These are phyloP conservation scores for Aureobasidium sp. DNA, from an alignment of 2,329 filamentous ascomycete genomes.

Conservation along the genomic window DNA sequence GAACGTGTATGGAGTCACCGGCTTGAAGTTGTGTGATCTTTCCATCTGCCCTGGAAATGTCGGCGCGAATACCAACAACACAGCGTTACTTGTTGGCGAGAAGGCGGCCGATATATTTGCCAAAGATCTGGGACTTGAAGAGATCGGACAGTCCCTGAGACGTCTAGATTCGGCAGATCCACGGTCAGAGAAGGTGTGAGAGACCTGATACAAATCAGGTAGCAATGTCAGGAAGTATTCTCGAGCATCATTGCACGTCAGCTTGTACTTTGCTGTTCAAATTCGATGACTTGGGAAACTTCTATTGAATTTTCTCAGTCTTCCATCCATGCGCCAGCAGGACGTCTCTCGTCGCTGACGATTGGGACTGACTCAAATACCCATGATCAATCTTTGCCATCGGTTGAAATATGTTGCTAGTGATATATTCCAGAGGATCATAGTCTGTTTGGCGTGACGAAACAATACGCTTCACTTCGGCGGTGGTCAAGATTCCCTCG, in stretches of 20 bases:
- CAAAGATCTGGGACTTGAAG: slow-evolving; percentile 31
- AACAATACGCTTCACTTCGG: too few relatives aligned
- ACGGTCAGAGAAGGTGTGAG: not conserved
- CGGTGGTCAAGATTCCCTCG: too few relatives aligned
- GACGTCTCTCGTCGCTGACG: too few relatives aligned
- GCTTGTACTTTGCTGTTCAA: too few relatives aligned
- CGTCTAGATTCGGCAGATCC: not conserved
- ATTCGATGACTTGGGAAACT: too few relatives aligned
- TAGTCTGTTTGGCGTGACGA: too few relatives aligned
- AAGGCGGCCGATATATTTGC: slow-evolving; percentile 37
- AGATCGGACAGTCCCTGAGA: not conserved
- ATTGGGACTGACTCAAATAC: too few relatives aligned
- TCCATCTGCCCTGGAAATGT: slow-evolving; percentile 37
- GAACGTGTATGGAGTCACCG: slow-evolving; percentile 35
- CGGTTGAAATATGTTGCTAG: too few relatives aligned
- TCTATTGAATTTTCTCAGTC: too few relatives aligned
- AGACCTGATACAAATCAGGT: not conserved
- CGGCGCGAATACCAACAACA: slow-evolving; percentile 42
- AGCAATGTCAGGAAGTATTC: not conserved
- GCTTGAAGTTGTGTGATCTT: slow-evolving; percentile 40
- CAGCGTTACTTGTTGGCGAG: slow-evolving; percentile 38
- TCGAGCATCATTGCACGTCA: not conserved
- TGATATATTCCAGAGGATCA: too few relatives aligned
- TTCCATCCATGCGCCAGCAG: too few relatives aligned
- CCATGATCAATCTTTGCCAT: too few relatives aligned